A percentile compares a stretch with the other conserved stretches of the same genome.
Conservation (phyloP, 2,329 filamentous ascomycete genomes). For the Alternaria rosae region DNA sequence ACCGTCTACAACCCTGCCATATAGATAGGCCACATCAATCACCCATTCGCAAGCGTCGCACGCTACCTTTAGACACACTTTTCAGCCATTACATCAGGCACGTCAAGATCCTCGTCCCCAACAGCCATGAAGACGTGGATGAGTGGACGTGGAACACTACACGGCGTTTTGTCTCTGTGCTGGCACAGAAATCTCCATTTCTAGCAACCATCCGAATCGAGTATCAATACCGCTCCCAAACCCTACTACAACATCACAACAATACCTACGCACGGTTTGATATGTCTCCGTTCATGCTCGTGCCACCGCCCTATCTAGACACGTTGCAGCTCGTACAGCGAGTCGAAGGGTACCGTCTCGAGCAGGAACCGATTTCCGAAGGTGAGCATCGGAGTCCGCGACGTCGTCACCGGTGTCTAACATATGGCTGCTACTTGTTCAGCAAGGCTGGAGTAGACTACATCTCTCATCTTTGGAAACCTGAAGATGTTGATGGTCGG, state of each 20-base stretch:
- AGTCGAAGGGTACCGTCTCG: background rate
- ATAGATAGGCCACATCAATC: background rate
- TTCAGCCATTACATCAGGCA: background rate
- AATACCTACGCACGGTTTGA: background rate
- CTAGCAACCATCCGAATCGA: background rate
- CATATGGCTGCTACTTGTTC: background rate
- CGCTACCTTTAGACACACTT: background rate
- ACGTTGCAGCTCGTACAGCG: background rate
- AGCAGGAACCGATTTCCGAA: background rate
- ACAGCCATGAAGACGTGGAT: background rate
- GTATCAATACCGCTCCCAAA: background rate
- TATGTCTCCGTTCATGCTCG: background rate
- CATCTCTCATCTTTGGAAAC: background rate
- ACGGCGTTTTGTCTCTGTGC: background rate
- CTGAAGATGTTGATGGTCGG: background rate
- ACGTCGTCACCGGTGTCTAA: background rate
- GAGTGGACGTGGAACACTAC: background rate
- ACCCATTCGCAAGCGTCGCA: background rate
- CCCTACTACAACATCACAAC: background rate
- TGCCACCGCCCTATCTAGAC: background rate
- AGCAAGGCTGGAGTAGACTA: background rate
- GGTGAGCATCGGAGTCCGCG: background rate
- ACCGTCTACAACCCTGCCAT: background rate
- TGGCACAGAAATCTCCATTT: background rate
- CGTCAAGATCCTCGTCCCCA: background rate